Evolutionary conservation across 1,284 basidiomycete species (phyloP).

Genomic region (Heimioporus retisporus): DNA sequence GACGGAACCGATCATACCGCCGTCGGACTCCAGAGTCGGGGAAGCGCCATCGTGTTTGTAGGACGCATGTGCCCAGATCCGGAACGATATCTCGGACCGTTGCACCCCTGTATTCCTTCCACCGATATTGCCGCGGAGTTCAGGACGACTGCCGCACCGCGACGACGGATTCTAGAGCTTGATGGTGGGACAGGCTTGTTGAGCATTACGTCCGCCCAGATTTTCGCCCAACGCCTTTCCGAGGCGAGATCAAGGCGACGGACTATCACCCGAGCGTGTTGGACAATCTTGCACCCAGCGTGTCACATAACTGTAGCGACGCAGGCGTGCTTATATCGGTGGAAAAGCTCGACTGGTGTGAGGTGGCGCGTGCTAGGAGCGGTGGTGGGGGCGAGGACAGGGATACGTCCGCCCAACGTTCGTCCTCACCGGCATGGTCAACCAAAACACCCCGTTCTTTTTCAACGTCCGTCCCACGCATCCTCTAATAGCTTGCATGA

Average conservation of each 20-base stretch:
- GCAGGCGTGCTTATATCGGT: slow-evolving; percentile 48
- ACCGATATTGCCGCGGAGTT: not conserved
- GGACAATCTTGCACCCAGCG: slow-evolving; percentile 76
- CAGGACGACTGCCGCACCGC: slow-evolving; percentile 1
- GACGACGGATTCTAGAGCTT: slow-evolving; percentile 79
- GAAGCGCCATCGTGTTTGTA: slow-evolving; percentile 81
- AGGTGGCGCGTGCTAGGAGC: not conserved
- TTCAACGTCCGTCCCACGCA: slow-evolving; percentile 65
- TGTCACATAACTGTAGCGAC: slow-evolving; percentile 35
- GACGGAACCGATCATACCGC: slow-evolving; percentile 78
- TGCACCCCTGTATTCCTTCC: slow-evolving; percentile 1
- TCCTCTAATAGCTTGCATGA: slow-evolving; percentile 70
- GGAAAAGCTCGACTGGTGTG: slow-evolving; percentile 76
- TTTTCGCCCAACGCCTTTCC: slow-evolving; percentile 49
- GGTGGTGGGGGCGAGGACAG: slow-evolving; percentile 32
- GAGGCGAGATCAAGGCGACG: slow-evolving; percentile 69
- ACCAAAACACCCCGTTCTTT: slow-evolving; percentile 67
- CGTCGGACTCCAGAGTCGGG: slow-evolving; percentile 93
- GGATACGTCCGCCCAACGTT: too few relatives aligned
- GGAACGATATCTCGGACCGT: slow-evolving; percentile 48
- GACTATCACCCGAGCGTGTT: slow-evolving; percentile 87
- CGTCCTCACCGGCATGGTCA: slow-evolving; percentile 76
- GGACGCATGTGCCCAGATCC: slow-evolving; percentile 75
- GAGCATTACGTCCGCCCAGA: slow-evolving; percentile 75
- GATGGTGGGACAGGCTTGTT: slow-evolving; percentile 91